phyloP scores from a whole-genome alignment of 768 basidiomycete genomes.

The Hemileccinum rubropunctum region DNA sequence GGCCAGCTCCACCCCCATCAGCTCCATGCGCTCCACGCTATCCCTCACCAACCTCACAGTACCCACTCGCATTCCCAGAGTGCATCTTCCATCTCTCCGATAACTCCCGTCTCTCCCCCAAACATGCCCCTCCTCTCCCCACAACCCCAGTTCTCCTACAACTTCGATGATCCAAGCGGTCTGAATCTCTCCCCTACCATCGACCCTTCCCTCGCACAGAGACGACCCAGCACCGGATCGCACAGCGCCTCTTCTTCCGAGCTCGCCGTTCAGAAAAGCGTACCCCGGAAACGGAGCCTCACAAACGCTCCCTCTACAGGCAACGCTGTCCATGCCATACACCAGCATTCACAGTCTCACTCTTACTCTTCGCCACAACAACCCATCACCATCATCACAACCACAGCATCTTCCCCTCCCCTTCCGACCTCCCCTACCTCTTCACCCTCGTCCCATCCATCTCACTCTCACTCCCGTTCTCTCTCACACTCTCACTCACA shows the following conservation, averaged over 20 bases:
- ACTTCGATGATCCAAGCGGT: conserved; percentile 40
- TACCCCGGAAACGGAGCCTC: conserved; percentile 69
- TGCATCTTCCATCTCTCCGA: conserved; percentile 41
- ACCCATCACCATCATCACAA: conserved; percentile 26
- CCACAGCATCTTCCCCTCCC: conserved; percentile 30
- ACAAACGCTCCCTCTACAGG: conserved; percentile 31
- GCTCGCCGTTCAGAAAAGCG: conserved; percentile 42
- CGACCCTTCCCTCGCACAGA: conserved; percentile 29
- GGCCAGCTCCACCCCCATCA: conserved; percentile 58
- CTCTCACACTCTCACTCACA: conserved; percentile 21
- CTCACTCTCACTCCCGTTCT: conserved; percentile 21
- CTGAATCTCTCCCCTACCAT: conserved; percentile 21
- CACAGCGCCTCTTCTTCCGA: conserved; percentile 49
- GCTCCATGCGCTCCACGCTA: conserved; percentile 51
- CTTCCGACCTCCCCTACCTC: conserved; percentile 23
- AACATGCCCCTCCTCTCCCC: conserved; percentile 43
- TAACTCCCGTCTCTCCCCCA: conserved; percentile 58
- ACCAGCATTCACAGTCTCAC: conserved; percentile 29
- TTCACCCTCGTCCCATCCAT: conserved; percentile 21
- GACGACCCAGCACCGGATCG: conserved; percentile 37
- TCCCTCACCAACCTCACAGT: conserved; percentile 17
- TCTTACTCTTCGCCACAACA: conserved; percentile 20
- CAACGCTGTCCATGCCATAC: conserved; percentile 12
- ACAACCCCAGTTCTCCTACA: conserved; percentile 47
- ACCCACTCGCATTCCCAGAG: conserved; percentile 3